Evolutionary conservation across 2,329 filamentous ascomycete genomes (phyloP).

Genomic region (Aspergillus floridensis): DNA sequence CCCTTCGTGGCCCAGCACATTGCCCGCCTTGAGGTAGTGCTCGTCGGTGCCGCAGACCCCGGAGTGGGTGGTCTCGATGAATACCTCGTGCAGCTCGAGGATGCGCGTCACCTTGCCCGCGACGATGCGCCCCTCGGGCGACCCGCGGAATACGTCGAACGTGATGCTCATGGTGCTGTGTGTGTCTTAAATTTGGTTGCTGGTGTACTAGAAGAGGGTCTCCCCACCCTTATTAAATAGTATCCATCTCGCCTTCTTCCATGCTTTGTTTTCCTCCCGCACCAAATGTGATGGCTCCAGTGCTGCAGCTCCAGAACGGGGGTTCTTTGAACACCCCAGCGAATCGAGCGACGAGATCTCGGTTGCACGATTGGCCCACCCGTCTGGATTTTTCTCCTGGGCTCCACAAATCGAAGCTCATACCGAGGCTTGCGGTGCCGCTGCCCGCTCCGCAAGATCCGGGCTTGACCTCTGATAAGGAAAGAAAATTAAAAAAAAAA

Average conservation of each 20-base stretch:
- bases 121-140: conserved; percentile 14
- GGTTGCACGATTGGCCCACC: neutral
- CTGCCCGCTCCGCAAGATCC: neutral
- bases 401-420: neutral
- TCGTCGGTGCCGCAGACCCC: conserved; percentile 25
- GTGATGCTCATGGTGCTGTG: conserved; percentile 1
- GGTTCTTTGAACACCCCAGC: too few relatives aligned
- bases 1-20: conserved; percentile 53
- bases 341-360: too few relatives aligned
- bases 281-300: too few relatives aligned
- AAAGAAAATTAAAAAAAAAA: too few relatives aligned
- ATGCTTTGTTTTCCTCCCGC: too few relatives aligned
- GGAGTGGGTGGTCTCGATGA: conserved; percentile 20
- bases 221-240: too few relatives aligned
- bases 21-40: conserved; percentile 16
- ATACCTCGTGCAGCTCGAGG: conserved; percentile 14
- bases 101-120: conserved; percentile 6
- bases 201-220: too few relatives aligned
- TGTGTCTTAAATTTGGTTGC: neutral
- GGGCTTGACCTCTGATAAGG: too few relatives aligned
- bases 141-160: conserved; percentile 18
- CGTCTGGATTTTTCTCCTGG: neutral
- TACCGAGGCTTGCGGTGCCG: neutral
- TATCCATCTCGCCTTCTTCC: too few relatives aligned
- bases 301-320: too few relatives aligned